Percentiles rank a stretch among this genome's conserved stretches.
These are phyloP conservation scores for Diospyros kaki DNA, from an alignment of 148 eudicot species.

Conservation along the genomic window DNA sequence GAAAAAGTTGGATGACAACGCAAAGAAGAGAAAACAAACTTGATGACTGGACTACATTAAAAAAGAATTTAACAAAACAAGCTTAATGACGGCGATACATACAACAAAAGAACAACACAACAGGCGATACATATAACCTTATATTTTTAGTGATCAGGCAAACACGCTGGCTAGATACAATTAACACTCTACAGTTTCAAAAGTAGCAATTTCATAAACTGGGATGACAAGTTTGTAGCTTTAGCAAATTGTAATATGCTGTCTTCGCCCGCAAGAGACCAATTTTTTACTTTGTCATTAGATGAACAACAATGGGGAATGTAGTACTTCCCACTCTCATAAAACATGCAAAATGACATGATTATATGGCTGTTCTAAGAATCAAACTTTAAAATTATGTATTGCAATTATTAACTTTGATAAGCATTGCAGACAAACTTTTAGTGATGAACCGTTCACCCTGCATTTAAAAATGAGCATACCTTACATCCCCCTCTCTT, in stretches of 20 bases:
- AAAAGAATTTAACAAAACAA: too few relatives aligned
- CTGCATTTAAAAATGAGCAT: conserved; percentile 36
- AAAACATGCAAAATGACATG: too few relatives aligned
- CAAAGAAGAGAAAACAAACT: too few relatives aligned
- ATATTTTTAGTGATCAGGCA: too few relatives aligned
- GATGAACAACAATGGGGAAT: neutral
- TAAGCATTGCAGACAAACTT: neutral
- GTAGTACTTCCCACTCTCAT: too few relatives aligned
- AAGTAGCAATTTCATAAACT: neutral
- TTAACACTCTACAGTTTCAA: too few relatives aligned
- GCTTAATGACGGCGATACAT: too few relatives aligned
- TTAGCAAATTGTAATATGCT: neutral
- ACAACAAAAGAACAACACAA: too few relatives aligned
- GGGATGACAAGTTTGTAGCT: neutral
- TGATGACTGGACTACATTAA: too few relatives aligned
- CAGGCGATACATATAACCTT: too few relatives aligned
- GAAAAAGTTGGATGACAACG: too few relatives aligned
- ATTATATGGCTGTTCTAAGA: neutral
- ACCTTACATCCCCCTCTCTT: conserved; percentile 89
- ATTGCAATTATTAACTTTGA: neutral
- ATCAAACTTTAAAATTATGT: neutral
- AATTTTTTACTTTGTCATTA: neutral
- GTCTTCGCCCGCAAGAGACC: neutral
- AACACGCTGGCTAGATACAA: too few relatives aligned
- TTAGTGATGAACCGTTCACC: neutral